phyloP scores from a whole-genome alignment of 345 rosid genomes.

The Microcos paniculata region DNA sequence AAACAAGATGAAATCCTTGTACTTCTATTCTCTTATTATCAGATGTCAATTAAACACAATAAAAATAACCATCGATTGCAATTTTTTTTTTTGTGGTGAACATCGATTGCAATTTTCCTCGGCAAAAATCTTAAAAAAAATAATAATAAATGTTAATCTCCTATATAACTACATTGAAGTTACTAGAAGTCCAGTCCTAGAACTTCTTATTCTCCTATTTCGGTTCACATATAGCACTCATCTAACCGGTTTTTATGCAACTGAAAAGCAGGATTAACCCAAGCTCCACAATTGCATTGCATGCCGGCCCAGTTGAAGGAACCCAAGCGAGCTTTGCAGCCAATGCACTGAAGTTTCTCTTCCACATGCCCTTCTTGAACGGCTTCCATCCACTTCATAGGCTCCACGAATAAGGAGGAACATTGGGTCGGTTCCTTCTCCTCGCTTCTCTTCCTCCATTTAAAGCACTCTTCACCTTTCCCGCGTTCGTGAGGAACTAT shows the following conservation, averaged over 20 bases:
- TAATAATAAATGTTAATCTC: neutral
- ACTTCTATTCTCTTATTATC: neutral
- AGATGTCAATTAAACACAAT: neutral
- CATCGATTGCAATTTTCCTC: neutral
- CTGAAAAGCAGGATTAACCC: slow-evolving; percentile 96
- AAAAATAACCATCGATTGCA: neutral
- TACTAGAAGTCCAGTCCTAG: too few relatives aligned
- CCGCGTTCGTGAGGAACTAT: slow-evolving; percentile 65
- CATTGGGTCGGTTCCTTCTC: slow-evolving; percentile 47
- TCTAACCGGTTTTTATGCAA: slow-evolving; percentile 75
- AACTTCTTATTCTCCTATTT: neutral
- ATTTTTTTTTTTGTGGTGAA: too few relatives aligned
- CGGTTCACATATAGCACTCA: slow-evolving; percentile 46
- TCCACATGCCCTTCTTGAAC: slow-evolving; percentile 83
- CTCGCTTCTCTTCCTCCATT: slow-evolving; percentile 68
- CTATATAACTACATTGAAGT: too few relatives aligned
- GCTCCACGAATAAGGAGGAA: slow-evolving; percentile 84
- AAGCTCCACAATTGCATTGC: slow-evolving; percentile 92
- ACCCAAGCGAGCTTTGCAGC: slow-evolving; percentile 83
- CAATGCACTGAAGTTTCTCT: slow-evolving; percentile 75
- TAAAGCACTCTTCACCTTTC: slow-evolving; percentile 72
- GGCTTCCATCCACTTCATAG: slow-evolving; percentile 93
- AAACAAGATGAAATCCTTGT: neutral
- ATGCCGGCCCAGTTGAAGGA: slow-evolving; percentile 94
- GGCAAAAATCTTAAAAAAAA: neutral